A percentile compares a stretch with the other conserved stretches of the same genome.
phyloP scores from a whole-genome alignment of 257 asterid genomes.

The Plantago elongata region DNA sequence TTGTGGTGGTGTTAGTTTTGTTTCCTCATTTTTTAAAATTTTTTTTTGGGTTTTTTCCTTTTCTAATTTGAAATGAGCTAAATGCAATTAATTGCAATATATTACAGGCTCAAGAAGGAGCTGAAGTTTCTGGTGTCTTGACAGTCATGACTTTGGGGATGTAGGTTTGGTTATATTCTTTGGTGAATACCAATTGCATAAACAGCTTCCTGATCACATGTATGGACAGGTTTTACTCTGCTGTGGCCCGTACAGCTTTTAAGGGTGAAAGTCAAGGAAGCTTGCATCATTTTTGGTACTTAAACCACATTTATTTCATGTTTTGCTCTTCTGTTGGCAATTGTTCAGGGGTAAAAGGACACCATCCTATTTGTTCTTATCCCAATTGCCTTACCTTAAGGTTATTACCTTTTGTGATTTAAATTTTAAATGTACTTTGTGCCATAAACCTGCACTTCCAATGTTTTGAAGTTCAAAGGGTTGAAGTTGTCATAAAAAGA shows the following conservation, averaged over 20 bases:
- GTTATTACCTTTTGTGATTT: neutral
- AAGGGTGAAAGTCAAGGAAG: conserved; percentile 94
- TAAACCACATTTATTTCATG: conserved; percentile 13
- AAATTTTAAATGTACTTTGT: neutral
- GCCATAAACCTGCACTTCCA: neutral
- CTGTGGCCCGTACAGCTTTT: conserved; percentile 89
- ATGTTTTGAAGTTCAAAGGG: too few species aligned
- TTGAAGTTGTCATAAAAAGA: too few species aligned
- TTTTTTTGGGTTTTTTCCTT: too few species aligned
- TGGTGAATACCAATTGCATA: conserved; percentile 23
- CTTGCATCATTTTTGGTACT: conserved; percentile 88
- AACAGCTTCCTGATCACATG: conserved; percentile 30
- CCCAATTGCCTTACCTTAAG: neutral
- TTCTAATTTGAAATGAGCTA: conserved; percentile 17
- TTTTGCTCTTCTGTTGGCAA: conserved; percentile 1
- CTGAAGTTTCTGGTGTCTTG: conserved; percentile 79
- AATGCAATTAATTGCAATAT: conserved; percentile 25
- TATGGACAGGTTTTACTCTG: conserved; percentile 80
- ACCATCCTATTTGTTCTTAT: neutral
- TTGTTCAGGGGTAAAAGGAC: neutral
- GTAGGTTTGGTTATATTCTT: conserved; percentile 44
- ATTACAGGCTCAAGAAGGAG: conserved; percentile 80
- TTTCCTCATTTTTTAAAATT: too few species aligned
- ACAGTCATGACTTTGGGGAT: conserved; percentile 96
- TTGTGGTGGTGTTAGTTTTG: neutral